phyloP scores from a whole-genome alignment of 192 early-diverging fungal species.

The Entomortierella lignicola region DNA sequence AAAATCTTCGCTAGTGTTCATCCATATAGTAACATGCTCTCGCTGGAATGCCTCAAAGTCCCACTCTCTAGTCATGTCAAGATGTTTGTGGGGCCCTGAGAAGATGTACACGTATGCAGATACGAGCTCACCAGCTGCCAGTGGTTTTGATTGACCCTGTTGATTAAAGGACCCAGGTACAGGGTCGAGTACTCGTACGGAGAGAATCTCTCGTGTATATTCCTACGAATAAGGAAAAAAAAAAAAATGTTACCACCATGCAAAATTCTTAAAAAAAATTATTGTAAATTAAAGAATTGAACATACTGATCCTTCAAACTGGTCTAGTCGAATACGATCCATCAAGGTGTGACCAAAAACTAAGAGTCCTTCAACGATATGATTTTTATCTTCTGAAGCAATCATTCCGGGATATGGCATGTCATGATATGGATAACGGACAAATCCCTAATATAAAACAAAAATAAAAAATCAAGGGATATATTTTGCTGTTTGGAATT shows the following conservation, averaged over 20 bases:
- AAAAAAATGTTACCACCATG: background rate
- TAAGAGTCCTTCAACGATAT: slow-evolving; percentile 36
- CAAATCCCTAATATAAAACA: slow-evolving; percentile 22
- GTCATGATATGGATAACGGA: slow-evolving; percentile 42
- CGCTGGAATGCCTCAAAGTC: slow-evolving; percentile 36
- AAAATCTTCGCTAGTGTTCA: slow-evolving; percentile 31
- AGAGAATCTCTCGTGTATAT: slow-evolving; percentile 29
- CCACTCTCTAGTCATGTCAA: slow-evolving; percentile 26
- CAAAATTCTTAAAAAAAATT: background rate
- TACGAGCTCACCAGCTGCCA: slow-evolving; percentile 22
- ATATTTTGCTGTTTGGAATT: background rate
- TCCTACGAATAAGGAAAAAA: slow-evolving; percentile 5
- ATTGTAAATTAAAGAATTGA: background rate
- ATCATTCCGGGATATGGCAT: slow-evolving; percentile 52
- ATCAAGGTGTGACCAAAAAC: slow-evolving; percentile 43
- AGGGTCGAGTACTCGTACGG: slow-evolving; percentile 22
- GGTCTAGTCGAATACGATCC: slow-evolving; percentile 36
- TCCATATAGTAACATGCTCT: slow-evolving; percentile 30
- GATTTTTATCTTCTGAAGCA: slow-evolving; percentile 15
- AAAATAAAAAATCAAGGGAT: background rate
- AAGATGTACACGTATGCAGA: slow-evolving; percentile 42
- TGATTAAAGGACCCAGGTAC: slow-evolving; percentile 23
- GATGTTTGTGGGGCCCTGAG: slow-evolving; percentile 22
- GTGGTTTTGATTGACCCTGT: background rate
- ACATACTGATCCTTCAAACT: slow-evolving; percentile 40